Evolutionary conservation across 2,329 filamentous ascomycete genomes (phyloP), one percentile per base, ranked within the genome.

Genomic region (Fusarium newnesense): DNA sequence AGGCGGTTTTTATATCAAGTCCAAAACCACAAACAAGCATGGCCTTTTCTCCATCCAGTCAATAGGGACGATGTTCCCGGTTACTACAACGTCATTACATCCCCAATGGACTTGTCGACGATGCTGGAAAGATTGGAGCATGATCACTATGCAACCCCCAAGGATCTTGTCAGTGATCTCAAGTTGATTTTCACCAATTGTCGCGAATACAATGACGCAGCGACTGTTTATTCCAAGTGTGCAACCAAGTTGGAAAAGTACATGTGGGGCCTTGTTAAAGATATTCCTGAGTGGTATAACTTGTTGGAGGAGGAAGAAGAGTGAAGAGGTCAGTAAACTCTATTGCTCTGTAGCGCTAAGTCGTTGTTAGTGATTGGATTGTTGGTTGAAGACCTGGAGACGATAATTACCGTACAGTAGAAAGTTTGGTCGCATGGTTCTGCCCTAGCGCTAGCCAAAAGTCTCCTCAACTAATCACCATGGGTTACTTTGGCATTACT

Each of bases 71-170:
- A 98, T 75, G 96, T 99, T 0, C 91, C 94, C 21, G 96, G 98
- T 81, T 99, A 99, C 84, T 98, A 98, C 85, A 94, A 97, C 67
- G 95, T 98, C 68, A 98, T 99, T 85, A 95, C 95, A 80, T 93
- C 97, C 81, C 96, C 96, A 36, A 98, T 98, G 96, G 96, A 98
- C 80, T 86, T 98, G 47, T 92, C 90, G 52, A 98, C 95, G n/a
- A 98, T 99, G 95, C 96, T 98, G 82, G 91, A 90, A 75, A 97
- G 97, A 83, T 92, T 98, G 69, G 95, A 98, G 79, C 94, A 94
- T 44, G 96, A 98, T 83, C 89, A 96, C 78, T 99, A 99, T 80
- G 89, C 91, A 18, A 94, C 91, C 0, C 96, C 96, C 0, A 94
- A 98, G 79, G 96, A 98, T 77, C 98, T 99, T 76, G 91, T 96